Evolutionary conservation across 1,284 basidiomycete species (phyloP).

Genomic region (Trichosporon ovoides): DNA sequence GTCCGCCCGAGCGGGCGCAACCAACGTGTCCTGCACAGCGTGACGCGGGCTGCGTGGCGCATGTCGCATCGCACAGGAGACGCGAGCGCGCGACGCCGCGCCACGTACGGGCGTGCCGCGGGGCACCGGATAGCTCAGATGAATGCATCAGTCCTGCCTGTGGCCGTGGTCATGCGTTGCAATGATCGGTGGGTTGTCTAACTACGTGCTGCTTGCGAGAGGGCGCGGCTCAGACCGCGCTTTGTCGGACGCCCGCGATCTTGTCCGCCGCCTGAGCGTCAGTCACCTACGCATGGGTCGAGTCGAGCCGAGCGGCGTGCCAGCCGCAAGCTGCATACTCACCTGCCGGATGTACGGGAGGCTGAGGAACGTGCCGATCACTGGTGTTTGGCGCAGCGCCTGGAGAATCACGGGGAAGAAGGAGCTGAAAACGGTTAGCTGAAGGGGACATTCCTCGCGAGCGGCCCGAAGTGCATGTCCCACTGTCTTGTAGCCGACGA

Average conservation of each 20-base stretch:
- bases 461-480: no score
- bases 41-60: no score
- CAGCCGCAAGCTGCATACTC: conserved; percentile 25
- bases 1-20: no score
- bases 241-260: conserved; percentile 47
- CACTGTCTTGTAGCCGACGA: no score
- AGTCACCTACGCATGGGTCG: neutral
- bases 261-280: conserved; percentile 30
- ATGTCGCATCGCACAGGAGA: no score
- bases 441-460: neutral
- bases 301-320: neutral
- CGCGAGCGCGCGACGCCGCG: no score
- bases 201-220: neutral
- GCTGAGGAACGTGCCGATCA: conserved; percentile 80
- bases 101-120: no score
- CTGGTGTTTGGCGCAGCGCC: conserved; percentile 88
- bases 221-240: conserved; percentile 34
- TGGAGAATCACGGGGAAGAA: conserved; percentile 99
- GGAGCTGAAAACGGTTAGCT: conserved; percentile 59
- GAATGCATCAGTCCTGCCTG: neutral
- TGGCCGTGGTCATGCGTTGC: neutral
- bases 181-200: neutral
- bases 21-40: no score
- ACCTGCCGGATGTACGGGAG: conserved; percentile 70
- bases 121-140: no score